Base-by-base conservation (phyloP, 176 grass and related monocot species). In the Cenchrus fungigraminus region DNA sequence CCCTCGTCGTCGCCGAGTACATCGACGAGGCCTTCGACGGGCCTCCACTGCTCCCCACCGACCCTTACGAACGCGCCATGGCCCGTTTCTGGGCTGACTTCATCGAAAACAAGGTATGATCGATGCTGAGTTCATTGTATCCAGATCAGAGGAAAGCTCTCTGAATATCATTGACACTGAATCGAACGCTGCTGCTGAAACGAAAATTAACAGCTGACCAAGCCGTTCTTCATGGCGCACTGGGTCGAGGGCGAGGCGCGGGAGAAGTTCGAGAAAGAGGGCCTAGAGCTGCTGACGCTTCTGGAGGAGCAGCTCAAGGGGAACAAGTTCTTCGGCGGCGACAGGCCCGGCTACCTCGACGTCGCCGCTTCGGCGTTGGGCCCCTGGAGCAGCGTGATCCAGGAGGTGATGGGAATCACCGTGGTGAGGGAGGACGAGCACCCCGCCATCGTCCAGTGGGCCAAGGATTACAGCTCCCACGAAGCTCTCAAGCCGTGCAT, bases 281-380 rank as follows among this genome's bases (percentile, higher is more conserved):
- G 83, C 16, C 84, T 82, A 57, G 90, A 84, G 44, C 22, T 53
- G 45, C 71, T 89, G 12, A 1, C 43, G 65, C 82, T 81, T 2
- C 83, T 95, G 6, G 85, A 92, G 40, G 79, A 14, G 6, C 87
- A 84, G 57, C 83, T 92, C 3, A 4, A 85, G 19, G 90, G 86
- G 4, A 95, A 79, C 84, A 85, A n/a, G 62, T 93, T 93, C 56
- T 97, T 97, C 50, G 84, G 49, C 13, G 91, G 91, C 2, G 87
- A 90, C 29, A 0, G 42, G 34, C 67, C 91, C 11, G 94, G 91
- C 1, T 73, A 85, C 29, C 69, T 85, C 5, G 91, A 94, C 83
- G 19, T 94, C 4, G 86, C 79, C 5, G 87, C 53, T 0, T 22
- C 79, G 4, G n/a, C 6, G 69, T 37, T 97, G 1, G 82, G 76